These are phyloP conservation scores for Plasmodium vivax DNA, from an alignment of 169 alveolate genomes.

Conservation along the genomic window DNA sequence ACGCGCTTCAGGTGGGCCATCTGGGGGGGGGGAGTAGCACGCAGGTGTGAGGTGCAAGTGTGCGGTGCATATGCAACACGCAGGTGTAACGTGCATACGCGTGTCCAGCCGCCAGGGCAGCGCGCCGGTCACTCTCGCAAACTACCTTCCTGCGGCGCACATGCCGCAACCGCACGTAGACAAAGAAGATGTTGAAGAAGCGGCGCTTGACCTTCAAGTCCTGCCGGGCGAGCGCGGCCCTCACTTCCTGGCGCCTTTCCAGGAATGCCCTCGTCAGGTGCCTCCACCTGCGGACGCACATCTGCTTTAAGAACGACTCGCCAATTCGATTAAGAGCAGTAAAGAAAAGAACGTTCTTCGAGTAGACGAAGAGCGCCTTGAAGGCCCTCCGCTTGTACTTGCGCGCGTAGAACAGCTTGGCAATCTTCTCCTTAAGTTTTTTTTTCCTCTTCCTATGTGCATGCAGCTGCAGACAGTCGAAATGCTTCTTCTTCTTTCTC, in stretches of 20 bases:
- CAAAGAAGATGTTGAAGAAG: neutral
- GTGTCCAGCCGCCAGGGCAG: too few species aligned
- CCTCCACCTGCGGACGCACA: conserved; percentile 41
- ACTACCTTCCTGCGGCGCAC: conserved; percentile 29
- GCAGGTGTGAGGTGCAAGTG: neutral
- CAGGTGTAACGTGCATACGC: neutral
- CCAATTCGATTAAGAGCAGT: conserved; percentile 12
- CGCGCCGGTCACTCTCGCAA: neutral
- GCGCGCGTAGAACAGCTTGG: conserved; percentile 9
- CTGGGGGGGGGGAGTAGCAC: neutral
- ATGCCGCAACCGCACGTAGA: neutral
- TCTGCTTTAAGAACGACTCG: conserved; percentile 14
- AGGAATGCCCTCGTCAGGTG: conserved; percentile 17
- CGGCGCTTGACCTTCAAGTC: conserved; percentile 7
- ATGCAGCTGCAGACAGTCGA: neutral
- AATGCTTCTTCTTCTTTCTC: conserved; percentile 27
- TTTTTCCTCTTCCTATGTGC: conserved; percentile 14
- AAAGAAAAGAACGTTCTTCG: conserved; percentile 36
- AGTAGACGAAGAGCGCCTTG: conserved; percentile 13
- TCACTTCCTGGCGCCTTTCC: neutral
- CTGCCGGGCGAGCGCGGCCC: neutral
- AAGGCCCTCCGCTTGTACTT: conserved; percentile 37
- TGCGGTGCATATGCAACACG: too few species aligned
- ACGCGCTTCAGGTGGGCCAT: conserved; percentile 18
- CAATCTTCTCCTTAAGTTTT: conserved; percentile 24